Evolutionary conservation across 2,329 filamentous ascomycete genomes (phyloP).

Genomic region (Aspergillus fijiensis): DNA sequence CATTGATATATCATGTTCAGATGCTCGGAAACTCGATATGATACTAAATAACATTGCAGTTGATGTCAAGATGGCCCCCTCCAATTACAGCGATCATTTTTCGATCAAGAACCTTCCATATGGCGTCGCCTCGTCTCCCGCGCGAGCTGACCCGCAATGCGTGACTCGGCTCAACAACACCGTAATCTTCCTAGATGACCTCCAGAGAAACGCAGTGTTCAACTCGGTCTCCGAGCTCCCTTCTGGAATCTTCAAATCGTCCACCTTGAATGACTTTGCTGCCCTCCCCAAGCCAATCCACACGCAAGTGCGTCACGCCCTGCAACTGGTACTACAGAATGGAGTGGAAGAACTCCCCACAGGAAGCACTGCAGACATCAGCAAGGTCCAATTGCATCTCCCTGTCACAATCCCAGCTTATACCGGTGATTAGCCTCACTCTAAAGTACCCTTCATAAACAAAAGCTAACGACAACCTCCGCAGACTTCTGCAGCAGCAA

Average conservation of each 20-base stretch:
- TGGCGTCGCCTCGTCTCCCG: constrained; percentile 49
- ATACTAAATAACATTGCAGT: background rate
- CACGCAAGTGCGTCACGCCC: constrained; percentile 40
- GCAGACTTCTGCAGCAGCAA: constrained; percentile 41
- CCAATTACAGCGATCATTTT: constrained; percentile 38
- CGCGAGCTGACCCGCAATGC: constrained; percentile 42
- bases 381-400: constrained; percentile 51
- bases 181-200: constrained; percentile 53
- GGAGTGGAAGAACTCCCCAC: constrained; percentile 1
- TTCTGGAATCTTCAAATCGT: constrained; percentile 31
- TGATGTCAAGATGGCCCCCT: constrained; percentile 20
- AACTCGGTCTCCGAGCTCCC: constrained; percentile 21
- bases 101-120: constrained; percentile 56
- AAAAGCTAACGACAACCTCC: constrained; percentile 24
- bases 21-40: no score
- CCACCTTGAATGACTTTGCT: constrained; percentile 53
- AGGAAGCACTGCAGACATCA: constrained; percentile 32
- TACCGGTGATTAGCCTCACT: constrained; percentile 58
- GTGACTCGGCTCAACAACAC: constrained; percentile 54
- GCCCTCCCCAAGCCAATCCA: constrained; percentile 44
- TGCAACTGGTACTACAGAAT: constrained; percentile 28
- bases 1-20: background rate
- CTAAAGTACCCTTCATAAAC: constrained; percentile 52
- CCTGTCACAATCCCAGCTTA: constrained; percentile 59
- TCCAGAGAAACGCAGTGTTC: constrained; percentile 38